Conservation (phyloP, 2,329 filamentous ascomycete species). For the Aspergillus hiratsukae region DNA sequence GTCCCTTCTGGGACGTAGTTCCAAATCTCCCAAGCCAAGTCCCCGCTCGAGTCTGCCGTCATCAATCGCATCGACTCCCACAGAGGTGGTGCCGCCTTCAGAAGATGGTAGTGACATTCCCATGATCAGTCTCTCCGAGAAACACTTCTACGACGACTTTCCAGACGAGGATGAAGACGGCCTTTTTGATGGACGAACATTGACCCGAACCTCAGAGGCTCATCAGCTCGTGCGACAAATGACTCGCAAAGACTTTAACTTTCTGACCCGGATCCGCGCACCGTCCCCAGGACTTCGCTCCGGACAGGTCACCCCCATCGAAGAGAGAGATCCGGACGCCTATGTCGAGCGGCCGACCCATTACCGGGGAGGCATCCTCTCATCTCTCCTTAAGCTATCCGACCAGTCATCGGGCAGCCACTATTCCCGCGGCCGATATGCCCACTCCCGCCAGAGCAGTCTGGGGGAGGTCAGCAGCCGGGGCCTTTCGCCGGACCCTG, state of each 20-base stretch:
- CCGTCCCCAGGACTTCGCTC: slow-evolving; percentile 29
- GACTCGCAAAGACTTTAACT: slow-evolving; percentile 30
- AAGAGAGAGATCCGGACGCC: slow-evolving; percentile 49
- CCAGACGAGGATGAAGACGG: slow-evolving; percentile 30
- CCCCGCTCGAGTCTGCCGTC: slow-evolving; percentile 24
- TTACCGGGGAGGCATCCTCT: slow-evolving; percentile 70
- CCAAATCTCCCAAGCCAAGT: slow-evolving; percentile 27
- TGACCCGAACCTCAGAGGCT: slow-evolving; percentile 28
- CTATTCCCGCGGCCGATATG: slow-evolving; percentile 25
- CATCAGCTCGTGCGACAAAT: slow-evolving; percentile 34
- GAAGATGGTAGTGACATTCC: slow-evolving; percentile 34
- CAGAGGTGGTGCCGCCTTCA: slow-evolving; percentile 20
- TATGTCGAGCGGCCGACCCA: slow-evolving; percentile 64
- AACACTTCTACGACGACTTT: slow-evolving; percentile 26
- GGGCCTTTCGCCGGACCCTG: slow-evolving; percentile 29
- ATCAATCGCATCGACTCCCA: slow-evolving; percentile 27
- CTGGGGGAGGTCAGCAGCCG: slow-evolving; percentile 27
- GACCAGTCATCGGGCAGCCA: slow-evolving; percentile 42
- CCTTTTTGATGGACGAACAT: slow-evolving; percentile 23
- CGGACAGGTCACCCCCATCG: slow-evolving; percentile 30
- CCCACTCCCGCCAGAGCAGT: slow-evolving; percentile 28
- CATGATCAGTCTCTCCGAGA: slow-evolving; percentile 32
- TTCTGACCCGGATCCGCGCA: slow-evolving; percentile 30
- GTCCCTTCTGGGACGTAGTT: slow-evolving; percentile 29
- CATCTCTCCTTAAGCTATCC: slow-evolving; percentile 67